Evolutionary conservation across 768 basidiomycete genomes (phyloP), one percentile per base, ranked within the genome.

Genomic region (Strobilomyces echinocephalus): DNA sequence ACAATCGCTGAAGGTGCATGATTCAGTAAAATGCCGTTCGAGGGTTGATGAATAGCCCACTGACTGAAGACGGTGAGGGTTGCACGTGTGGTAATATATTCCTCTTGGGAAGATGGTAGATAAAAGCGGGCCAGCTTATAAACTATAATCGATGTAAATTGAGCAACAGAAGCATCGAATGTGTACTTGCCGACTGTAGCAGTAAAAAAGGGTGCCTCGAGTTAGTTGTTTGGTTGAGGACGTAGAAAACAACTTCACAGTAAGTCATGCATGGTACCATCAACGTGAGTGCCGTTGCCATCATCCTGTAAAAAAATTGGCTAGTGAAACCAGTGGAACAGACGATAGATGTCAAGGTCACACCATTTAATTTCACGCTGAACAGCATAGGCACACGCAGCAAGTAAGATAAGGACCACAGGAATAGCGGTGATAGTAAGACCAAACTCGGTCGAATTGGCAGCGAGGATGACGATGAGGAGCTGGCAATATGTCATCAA

Each of bases 71-170:
- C 77, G 5, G 89, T 90, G 12, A 93, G 73, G 8, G 91, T 88
- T 48, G 82, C 84, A 49, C 90, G 78, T 18, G 90, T 91, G n/a
- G 87, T 82, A 21, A 68, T 61, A 62, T 93, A 93, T 57, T 78
- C 73, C 1, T 38, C 59, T 43, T 68, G 58, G 8, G 86, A 82
- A 4, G 62, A 56, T 4, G 88, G 87, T 24, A 81, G 72, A 64
- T 88, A 93, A 73, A 92, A 88, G 20, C 91, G 83, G 55, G 85
- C 81, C n/a, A 93, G 78, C 64, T 93, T 93, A 69, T 86, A 93
- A 46, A 92, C 87, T 91, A 41, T 12, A 26, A 21, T 53, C 47
- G 20, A 54, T 42, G n/a, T 11, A 1, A 39, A 20, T 31, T 55
- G 40, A 53, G 43, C 30, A 26, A 48, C 20, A 50, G 28, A 20